Evolutionary conservation across 2,329 filamentous ascomycete genomes (phyloP).

Genomic region (Metarhizium rileyi): DNA sequence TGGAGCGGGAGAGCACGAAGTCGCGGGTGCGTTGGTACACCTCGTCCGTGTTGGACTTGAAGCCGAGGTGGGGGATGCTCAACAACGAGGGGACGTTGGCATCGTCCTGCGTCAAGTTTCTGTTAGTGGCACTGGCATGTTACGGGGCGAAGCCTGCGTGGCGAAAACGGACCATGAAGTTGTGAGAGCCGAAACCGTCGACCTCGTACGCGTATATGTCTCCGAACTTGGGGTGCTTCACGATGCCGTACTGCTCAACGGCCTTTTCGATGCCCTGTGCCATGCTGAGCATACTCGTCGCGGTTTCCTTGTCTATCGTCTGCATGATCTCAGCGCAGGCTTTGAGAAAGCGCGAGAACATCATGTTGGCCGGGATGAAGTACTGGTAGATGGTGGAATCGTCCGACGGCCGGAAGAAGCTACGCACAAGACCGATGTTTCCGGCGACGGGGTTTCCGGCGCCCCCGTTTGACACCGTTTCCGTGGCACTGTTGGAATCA

Average conservation of each 20-base stretch:
- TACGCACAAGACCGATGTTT: conserved; percentile 73
- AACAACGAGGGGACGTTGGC: conserved; percentile 54
- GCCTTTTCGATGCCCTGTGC: conserved; percentile 50
- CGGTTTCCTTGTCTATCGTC: conserved; percentile 38
- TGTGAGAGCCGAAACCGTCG: conserved; percentile 54
- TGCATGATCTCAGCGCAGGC: conserved; percentile 37
- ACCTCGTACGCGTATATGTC: conserved; percentile 61
- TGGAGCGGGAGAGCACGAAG: conserved; percentile 62
- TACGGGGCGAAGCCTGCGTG: background rate
- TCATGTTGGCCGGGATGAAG: conserved; percentile 84
- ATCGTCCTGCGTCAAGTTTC: conserved; percentile 34
- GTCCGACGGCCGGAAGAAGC: conserved; percentile 83
- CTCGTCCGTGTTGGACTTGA: conserved; percentile 44
- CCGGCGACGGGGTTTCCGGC: conserved; percentile 70
- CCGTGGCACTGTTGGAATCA: conserved; percentile 61
- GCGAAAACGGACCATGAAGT: conserved; percentile 39
- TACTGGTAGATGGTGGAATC: conserved; percentile 80
- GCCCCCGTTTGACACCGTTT: conserved; percentile 70
- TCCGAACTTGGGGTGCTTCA: conserved; percentile 50
- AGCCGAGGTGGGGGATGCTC: conserved; percentile 51
- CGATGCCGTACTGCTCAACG: conserved; percentile 59
- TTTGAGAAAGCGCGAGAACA: conserved; percentile 57
- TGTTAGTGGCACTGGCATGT: conserved; percentile 2
- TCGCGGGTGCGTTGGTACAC: conserved; percentile 65
- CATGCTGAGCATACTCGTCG: conserved; percentile 47